These are phyloP conservation scores for Fragaria iinumae DNA, from an alignment of 306 rosid genomes.

Conservation along the genomic window DNA sequence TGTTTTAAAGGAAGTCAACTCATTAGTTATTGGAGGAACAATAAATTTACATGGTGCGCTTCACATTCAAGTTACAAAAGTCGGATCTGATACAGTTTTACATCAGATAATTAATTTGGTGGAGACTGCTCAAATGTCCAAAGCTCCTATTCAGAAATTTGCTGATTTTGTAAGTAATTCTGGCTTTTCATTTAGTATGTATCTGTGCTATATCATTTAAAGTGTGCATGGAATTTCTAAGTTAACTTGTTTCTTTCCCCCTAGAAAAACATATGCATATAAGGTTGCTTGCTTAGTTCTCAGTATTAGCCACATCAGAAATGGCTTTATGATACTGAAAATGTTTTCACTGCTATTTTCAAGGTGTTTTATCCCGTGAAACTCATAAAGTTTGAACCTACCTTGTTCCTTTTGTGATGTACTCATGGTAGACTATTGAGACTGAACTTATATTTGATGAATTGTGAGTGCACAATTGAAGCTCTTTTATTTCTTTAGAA, in stretches of 20 bases:
- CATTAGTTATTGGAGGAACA: slow-evolving; percentile 86
- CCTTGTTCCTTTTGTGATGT: not conserved
- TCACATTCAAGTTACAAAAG: slow-evolving; percentile 75
- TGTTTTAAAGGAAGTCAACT: slow-evolving; percentile 67
- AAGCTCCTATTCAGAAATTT: slow-evolving; percentile 99
- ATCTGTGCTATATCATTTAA: slow-evolving; percentile 9
- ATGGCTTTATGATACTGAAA: not conserved
- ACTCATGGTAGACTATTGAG: not conserved
- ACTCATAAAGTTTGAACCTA: not conserved
- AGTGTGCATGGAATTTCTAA: not conserved
- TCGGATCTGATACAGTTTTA: slow-evolving; percentile 90
- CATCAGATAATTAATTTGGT: slow-evolving; percentile 96
- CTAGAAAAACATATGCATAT: slow-evolving; percentile 9
- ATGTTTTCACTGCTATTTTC: not conserved
- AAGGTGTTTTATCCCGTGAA: not conserved
- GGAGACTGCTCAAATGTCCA: slow-evolving; percentile 98
- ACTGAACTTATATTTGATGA: too few species aligned
- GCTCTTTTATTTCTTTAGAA: not conserved
- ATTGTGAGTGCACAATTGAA: too few species aligned
- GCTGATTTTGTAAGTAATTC: slow-evolving; percentile 87
- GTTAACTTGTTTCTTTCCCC: not conserved
- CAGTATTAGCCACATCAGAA: not conserved
- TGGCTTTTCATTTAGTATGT: slow-evolving; percentile 7
- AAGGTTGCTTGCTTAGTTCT: not conserved
- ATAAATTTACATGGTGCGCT: slow-evolving; percentile 87